Base-by-base conservation (phyloP, 208 protist species). In the Naegleria gruberi region DNA sequence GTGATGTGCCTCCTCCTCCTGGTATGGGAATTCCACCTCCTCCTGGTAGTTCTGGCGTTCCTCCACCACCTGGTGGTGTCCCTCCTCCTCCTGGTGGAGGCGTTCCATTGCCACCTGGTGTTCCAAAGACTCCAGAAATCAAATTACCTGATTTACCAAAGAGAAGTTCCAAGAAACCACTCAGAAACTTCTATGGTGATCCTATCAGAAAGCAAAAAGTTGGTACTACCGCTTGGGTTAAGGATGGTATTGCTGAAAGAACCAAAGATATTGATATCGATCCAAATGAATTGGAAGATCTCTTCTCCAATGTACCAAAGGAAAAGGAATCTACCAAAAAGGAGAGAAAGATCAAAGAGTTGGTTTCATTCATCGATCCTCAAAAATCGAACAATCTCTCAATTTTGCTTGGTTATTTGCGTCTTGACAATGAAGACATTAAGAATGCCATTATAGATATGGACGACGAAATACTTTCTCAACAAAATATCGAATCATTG, bases 401-500 rank as follows among this genome's bases (percentile, higher is more conserved):
- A 30, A 34, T 89, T 2, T 37, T 89, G 4, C 26, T 89, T 5
- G 45, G 47, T n/a, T 77, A 89, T n/a, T 40, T 89, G 12, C n/a
- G 86, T 40, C 40, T 90, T 8, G 23, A 26, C 0, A n/a, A 73
- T 51, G 10, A 41, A 6, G 40, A 81, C n/a, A 83, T 90, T 45
- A 45, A 44, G 19, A 43, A 74, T 19, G 89, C 89, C 23, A 90
- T 90, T 40, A 5, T 90, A 1, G 41, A 77, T 5, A 83, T 90
- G 34, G 89, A 90, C 37, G 57, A 77, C 34, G 37, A 81, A 73
- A 26, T 40, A 51, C 37, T 90, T 5, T 40, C 89, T 26, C 82
- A 84, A 57, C 34, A n/a, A 47, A 86, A 90, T 65, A 86, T 90
- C 57, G 82, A 51, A 23, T 41, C 51, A 57, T 34, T 90, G 3